Percentiles rank a stretch among this genome's conserved stretches.
Conservation (phyloP, 2,329 filamentous ascomycete genomes). For the Nemania sp. region DNA sequence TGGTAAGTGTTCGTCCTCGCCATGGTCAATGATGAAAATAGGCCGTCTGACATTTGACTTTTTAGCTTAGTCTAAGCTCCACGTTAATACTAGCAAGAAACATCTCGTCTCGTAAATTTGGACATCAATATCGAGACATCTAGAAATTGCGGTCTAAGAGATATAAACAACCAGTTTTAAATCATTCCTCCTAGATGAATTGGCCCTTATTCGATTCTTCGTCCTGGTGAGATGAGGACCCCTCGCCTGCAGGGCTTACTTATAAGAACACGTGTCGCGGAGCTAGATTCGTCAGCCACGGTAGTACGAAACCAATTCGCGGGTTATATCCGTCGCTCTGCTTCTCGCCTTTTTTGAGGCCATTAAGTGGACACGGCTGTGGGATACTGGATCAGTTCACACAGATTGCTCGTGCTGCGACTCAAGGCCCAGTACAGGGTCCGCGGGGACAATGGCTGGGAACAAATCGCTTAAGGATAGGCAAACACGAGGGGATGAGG, state of each 20-base stretch:
- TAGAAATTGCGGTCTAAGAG: not conserved
- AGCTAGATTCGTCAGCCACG: not conserved
- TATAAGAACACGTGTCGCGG: conserved; percentile 23
- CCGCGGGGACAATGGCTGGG: conserved; percentile 20
- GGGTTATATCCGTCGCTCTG: not conserved
- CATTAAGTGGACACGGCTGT: not conserved
- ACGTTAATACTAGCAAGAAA: not conserved
- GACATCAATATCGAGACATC: not conserved
- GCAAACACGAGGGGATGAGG: conserved; percentile 7
- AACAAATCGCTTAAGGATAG: not conserved
- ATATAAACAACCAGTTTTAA: not conserved
- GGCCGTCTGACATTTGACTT: conserved; percentile 10
- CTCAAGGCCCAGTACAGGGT: not conserved
- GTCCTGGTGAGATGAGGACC: conserved; percentile 18
- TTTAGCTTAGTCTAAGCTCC: not conserved
- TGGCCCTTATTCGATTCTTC: not conserved
- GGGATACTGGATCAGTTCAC: not conserved
- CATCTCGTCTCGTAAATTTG: not conserved
- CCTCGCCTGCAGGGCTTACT: not conserved
- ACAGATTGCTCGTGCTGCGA: not conserved
- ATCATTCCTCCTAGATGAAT: not conserved
- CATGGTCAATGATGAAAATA: too few relatives aligned
- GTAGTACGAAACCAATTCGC: not conserved
- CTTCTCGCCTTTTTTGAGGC: not conserved
- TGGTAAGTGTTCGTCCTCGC: conserved; percentile 7